Conservation (phyloP, 2,329 filamentous ascomycete species). For the Tolypocladium inflatum region DNA sequence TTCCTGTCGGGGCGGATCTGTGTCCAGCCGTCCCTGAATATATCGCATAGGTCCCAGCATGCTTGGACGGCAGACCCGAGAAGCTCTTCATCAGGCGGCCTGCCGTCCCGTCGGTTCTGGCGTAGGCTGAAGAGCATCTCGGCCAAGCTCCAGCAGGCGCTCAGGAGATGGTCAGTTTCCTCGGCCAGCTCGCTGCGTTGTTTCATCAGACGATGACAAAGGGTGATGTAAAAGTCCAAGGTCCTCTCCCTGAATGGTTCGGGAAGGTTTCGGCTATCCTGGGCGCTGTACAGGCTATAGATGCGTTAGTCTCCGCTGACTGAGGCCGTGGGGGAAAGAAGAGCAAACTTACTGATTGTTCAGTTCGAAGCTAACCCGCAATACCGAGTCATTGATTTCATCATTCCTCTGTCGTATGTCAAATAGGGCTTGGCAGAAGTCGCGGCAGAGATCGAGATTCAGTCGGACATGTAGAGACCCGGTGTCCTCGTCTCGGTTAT, state of each 20-base stretch:
- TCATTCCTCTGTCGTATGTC: conserved; percentile 73
- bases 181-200: conserved; percentile 69
- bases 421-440: conserved; percentile 87
- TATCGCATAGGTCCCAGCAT: conserved; percentile 89
- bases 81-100: conserved; percentile 68
- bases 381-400: conserved; percentile 72
- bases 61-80: conserved; percentile 82
- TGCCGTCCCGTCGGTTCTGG: conserved; percentile 68
- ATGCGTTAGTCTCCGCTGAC: conserved; percentile 12
- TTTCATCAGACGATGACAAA: conserved; percentile 96
- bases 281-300: conserved; percentile 71
- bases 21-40: conserved; percentile 88
- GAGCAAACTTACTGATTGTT: conserved; percentile 65
- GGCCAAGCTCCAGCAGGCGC: conserved; percentile 81
- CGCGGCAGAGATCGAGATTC: conserved; percentile 78
- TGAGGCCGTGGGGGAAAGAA: neutral
- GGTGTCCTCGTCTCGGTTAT: conserved; percentile 63
- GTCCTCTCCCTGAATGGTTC: conserved; percentile 84
- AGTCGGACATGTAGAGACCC: conserved; percentile 58
- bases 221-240: conserved; percentile 85
- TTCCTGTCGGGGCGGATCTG: conserved; percentile 77
- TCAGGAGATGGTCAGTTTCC: conserved; percentile 75
- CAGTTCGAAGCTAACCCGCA: conserved; percentile 87
- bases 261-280: conserved; percentile 68
- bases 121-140: conserved; percentile 90